A percentile compares a stretch with the other conserved stretches of the same genome.
Evolutionary conservation across 208 protist species (phyloP).

Genomic region (Vickermania spadyakhi): DNA sequence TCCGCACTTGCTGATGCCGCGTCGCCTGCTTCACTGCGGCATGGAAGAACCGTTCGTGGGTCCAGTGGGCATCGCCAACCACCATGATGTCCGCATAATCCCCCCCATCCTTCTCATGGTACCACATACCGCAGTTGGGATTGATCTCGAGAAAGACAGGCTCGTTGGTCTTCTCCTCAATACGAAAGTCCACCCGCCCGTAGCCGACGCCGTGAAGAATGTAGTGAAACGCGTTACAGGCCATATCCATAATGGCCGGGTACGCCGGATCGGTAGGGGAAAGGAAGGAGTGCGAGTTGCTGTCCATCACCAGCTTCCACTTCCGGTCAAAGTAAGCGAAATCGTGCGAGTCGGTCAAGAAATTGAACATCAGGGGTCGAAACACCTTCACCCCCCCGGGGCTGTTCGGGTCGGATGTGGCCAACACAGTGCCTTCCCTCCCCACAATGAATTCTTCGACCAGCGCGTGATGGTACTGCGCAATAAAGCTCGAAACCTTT

Average conservation of each 20-base stretch:
- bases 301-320: slow-evolving; percentile 68
- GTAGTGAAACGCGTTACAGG: slow-evolving; percentile 67
- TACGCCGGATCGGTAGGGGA: slow-evolving; percentile 66
- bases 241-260: slow-evolving; percentile 57
- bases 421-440: slow-evolving; percentile 75
- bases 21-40: slow-evolving; percentile 51
- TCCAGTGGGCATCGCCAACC: slow-evolving; percentile 61
- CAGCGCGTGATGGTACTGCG: slow-evolving; percentile 73
- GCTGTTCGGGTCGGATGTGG: slow-evolving; percentile 59
- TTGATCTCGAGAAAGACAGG: slow-evolving; percentile 88
- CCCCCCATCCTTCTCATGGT: slow-evolving; percentile 64
- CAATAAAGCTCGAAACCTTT: slow-evolving; percentile 57
- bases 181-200: slow-evolving; percentile 83
- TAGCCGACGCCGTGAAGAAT: slow-evolving; percentile 84
- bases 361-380: slow-evolving; percentile 80
- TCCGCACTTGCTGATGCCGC: slow-evolving; percentile 49
- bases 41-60: slow-evolving; percentile 68
- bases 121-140: slow-evolving; percentile 88
- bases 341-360: slow-evolving; percentile 59
- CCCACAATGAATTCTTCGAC: slow-evolving; percentile 87
- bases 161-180: slow-evolving; percentile 50
- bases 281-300: slow-evolving; percentile 54
- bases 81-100: slow-evolving; percentile 86
- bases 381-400: slow-evolving; percentile 75
- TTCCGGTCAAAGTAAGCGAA: slow-evolving; percentile 89